phyloP scores from a whole-genome alignment of 768 basidiomycete species.

The Pholiota molesta region DNA sequence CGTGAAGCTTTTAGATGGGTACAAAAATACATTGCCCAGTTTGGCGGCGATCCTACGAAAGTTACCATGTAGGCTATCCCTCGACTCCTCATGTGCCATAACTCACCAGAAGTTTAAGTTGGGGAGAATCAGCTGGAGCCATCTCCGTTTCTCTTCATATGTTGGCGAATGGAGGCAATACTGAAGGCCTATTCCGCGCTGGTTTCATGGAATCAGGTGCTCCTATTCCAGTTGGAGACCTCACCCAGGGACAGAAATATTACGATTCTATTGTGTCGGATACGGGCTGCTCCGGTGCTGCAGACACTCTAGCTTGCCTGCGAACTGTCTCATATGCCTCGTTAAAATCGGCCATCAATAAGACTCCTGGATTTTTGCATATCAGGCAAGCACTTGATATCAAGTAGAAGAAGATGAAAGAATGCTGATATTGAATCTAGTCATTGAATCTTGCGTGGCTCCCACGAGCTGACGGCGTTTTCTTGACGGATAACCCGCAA shows the following conservation, averaged over 20 bases:
- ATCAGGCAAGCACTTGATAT: constrained; percentile 32
- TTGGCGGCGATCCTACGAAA: constrained; percentile 67
- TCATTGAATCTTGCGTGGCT: constrained; percentile 44
- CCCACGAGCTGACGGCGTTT: constrained; percentile 52
- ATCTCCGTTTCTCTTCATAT: constrained; percentile 55
- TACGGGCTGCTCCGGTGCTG: constrained; percentile 31
- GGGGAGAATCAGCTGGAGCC: constrained; percentile 53
- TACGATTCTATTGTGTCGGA: constrained; percentile 45
- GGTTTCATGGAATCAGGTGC: constrained; percentile 50
- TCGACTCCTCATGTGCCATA: background rate
- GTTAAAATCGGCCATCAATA: constrained; percentile 43
- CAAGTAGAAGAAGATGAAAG: background rate
- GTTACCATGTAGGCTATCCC: constrained; percentile 51
- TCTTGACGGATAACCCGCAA: constrained; percentile 48
- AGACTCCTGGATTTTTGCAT: constrained; percentile 41
- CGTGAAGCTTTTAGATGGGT: constrained; percentile 68
- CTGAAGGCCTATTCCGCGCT: constrained; percentile 49
- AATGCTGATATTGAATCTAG: background rate
- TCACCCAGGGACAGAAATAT: constrained; percentile 44
- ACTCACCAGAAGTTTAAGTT: constrained; percentile 23
- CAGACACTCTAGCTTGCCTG: constrained; percentile 46
- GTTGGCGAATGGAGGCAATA: constrained; percentile 46
- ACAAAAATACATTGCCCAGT: constrained; percentile 62
- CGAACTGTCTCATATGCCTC: constrained; percentile 36
- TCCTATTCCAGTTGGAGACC: constrained; percentile 45